Base-by-base conservation (phyloP, 2,329 filamentous ascomycete species). In the Neurospora sp. region DNA sequence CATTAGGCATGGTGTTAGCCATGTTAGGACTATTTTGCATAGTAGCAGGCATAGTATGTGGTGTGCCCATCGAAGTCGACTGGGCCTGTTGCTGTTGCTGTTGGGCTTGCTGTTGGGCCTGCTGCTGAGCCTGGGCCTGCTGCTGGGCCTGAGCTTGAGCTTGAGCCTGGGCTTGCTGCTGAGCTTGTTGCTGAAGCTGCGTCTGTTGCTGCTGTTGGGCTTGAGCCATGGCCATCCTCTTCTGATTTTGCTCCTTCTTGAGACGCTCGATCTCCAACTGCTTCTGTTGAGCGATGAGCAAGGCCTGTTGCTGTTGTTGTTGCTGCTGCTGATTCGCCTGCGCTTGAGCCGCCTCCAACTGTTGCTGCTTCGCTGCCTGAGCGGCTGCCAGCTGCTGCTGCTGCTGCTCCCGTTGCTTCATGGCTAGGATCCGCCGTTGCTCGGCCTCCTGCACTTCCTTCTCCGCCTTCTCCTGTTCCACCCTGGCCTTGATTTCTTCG, bases 401-500 rank as follows among this genome's bases (percentile, higher is more conserved):
- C 40, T 83, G 80, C 70, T 83, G 80, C 40, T 82, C 78, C 68
- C 82, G 80, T 74, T 87, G 84, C 70, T 84, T 81, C 70, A 85
- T 46, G 80, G 77, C 67, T 83, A 88, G 78, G 72, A 85, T 84
- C 68, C 84, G 83, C 73, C 87, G 86, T 66, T 86, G 85, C 72
- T 89, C 87, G 19, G 84, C 84, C 70, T 90, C 87, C 73, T 89
- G 87, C 69, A 88, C 83, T 79, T 93, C 93, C 76, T 96, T 92
- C 70, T 90, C 88, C 71, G 91, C 90, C 73, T 89, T 89, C 77
- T 89, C 91, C 78, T 96, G 92, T 36, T 89, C 89, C 71, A 93
- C 90, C 62, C 92, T 88, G 69, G 87, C 83, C 77, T 90, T 92
- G 75, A 97, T 97, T 70, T 92, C 91, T 70, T 93, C 92, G 62